Evolutionary conservation across 2,329 filamentous ascomycete species (phyloP).

Genomic region (Colletotrichum cordylinicola): DNA sequence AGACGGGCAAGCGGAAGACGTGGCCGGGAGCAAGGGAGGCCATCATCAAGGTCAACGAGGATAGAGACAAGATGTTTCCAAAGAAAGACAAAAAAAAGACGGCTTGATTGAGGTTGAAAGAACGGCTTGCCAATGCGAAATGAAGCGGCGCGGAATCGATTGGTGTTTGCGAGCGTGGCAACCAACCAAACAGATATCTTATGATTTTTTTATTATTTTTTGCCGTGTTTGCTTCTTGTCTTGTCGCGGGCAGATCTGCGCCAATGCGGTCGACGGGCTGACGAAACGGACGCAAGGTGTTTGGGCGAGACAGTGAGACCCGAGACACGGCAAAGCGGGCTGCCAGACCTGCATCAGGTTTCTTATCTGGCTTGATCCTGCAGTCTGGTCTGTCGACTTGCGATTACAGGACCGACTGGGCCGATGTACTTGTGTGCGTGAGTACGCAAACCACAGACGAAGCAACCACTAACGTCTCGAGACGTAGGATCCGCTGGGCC

Average conservation of each 20-base stretch:
- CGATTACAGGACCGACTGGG: neutral
- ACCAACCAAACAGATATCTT: neutral
- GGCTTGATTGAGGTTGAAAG: neutral
- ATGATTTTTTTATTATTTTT: neutral
- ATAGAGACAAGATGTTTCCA: conserved; percentile 5
- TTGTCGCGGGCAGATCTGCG: neutral
- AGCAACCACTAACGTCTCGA: neutral
- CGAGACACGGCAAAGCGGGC: conserved; percentile 9
- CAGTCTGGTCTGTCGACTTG: neutral
- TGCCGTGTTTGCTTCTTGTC: neutral
- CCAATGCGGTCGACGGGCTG: neutral
- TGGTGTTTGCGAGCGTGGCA: neutral
- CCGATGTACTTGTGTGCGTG: neutral
- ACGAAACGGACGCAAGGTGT: neutral
- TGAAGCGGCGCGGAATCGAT: neutral
- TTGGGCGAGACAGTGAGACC: neutral
- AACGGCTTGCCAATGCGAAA: neutral
- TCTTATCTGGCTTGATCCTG: conserved; percentile 1
- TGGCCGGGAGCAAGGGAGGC: conserved; percentile 44
- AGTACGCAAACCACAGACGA: neutral
- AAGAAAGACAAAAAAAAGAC: neutral
- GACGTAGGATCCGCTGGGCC: neutral
- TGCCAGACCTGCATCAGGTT: conserved; percentile 14
- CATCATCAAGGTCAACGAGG: conserved; percentile 35
- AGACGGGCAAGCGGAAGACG: conserved; percentile 41